Evolutionary conservation across 2,329 filamentous ascomycete species (phyloP).

Genomic region (Pseudogymnoascus sp.): DNA sequence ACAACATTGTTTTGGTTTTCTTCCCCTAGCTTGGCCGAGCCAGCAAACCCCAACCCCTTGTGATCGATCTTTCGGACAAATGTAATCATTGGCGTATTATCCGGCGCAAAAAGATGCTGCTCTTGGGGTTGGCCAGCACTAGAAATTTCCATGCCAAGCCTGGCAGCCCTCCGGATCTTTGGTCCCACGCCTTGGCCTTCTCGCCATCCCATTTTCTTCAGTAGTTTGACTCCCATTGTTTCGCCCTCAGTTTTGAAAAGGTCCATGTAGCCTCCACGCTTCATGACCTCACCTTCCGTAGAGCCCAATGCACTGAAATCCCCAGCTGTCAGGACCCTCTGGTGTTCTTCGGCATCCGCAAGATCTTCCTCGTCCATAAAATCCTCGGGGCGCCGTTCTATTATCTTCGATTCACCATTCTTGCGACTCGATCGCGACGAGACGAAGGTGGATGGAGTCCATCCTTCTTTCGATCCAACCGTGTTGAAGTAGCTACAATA

Average conservation of each 20-base stretch:
- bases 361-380: conserved; percentile 98
- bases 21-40: conserved; percentile 44
- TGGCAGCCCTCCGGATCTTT: conserved; percentile 67
- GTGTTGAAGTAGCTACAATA: conserved; percentile 81
- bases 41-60: conserved; percentile 61
- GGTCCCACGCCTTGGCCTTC: conserved; percentile 89
- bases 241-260: conserved; percentile 66
- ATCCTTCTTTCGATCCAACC: conserved; percentile 96
- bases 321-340: conserved; percentile 62
- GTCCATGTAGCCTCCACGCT: conserved; percentile 53
- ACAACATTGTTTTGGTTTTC: conserved; percentile 11
- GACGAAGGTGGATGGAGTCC: conserved; percentile 85
- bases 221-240: conserved; percentile 75
- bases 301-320: conserved; percentile 70
- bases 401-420: conserved; percentile 50
- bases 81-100: conserved; percentile 62
- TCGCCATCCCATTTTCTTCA: conserved; percentile 93
- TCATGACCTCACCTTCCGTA: conserved; percentile 45
- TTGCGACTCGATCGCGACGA: conserved; percentile 76
- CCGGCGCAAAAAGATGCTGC: conserved; percentile 75
- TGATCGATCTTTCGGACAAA: conserved; percentile 58
- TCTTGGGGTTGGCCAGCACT: conserved; percentile 33
- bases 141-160: conserved; percentile 44
- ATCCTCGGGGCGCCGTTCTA: conserved; percentile 65
- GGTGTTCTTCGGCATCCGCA: conserved; percentile 72